Conservation (phyloP, 768 basidiomycete species). For the Scleroderma bovista region DNA sequence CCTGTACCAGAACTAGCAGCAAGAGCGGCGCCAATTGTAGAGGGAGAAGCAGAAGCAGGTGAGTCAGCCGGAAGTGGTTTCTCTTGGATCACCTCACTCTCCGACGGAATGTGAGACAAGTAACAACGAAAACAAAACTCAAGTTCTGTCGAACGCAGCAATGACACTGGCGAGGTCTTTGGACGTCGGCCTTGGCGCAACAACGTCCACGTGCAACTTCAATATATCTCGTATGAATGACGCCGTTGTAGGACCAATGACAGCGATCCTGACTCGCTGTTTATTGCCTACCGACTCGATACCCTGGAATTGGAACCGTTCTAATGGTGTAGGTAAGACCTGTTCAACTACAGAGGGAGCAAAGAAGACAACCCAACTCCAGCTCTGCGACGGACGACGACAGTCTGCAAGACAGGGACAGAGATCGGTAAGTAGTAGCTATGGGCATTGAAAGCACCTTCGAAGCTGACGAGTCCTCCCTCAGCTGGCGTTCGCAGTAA, state of each 20-base stretch:
- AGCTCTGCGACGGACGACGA: slow-evolving; percentile 31
- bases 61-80: slow-evolving; percentile 10
- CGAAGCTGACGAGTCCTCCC: slow-evolving; percentile 51
- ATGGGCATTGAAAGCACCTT: slow-evolving; percentile 38
- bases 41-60: slow-evolving; percentile 5
- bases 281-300: background rate
- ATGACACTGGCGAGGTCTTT: slow-evolving; percentile 39
- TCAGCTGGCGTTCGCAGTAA: slow-evolving; percentile 36
- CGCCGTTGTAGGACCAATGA: slow-evolving; percentile 67
- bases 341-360: slow-evolving; percentile 67
- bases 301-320: slow-evolving; percentile 38
- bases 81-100: slow-evolving; percentile 27
- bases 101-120: slow-evolving; percentile 22
- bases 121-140: background rate
- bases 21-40: too few relatives aligned
- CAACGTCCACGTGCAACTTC: slow-evolving; percentile 46
- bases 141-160: slow-evolving; percentile 15
- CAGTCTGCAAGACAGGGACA: slow-evolving; percentile 70
- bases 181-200: slow-evolving; percentile 51
- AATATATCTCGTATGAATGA: slow-evolving; percentile 44
- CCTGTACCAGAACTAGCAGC: too few relatives aligned
- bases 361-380: slow-evolving; percentile 70
- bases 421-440: slow-evolving; percentile 53
- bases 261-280: slow-evolving; percentile 45
- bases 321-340: slow-evolving; percentile 44